A percentile compares a stretch with the other conserved stretches of the same genome.
Evolutionary conservation across 768 basidiomycete species (phyloP).

Genomic region (Favolaschia claudopus): DNA sequence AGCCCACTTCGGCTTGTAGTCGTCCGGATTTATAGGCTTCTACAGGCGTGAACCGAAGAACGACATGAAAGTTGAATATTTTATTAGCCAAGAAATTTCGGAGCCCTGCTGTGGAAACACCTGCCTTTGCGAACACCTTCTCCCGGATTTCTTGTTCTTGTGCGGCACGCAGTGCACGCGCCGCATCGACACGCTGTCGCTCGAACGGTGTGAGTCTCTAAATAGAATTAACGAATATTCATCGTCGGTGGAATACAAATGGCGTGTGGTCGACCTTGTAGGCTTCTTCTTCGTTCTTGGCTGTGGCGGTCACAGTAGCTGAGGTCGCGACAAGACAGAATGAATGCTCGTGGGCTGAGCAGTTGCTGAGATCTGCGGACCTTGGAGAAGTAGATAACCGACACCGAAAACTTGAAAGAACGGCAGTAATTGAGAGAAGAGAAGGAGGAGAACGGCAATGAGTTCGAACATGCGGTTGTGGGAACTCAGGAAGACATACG

Average conservation of each 20-base stretch:
- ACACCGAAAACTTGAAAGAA: conserved; percentile 18
- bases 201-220: conserved; percentile 73
- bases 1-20: conserved; percentile 54
- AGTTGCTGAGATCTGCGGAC: conserved; percentile 14
- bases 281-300: conserved; percentile 59
- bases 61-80: neutral
- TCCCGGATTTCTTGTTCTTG: conserved; percentile 62
- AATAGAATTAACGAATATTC: neutral
- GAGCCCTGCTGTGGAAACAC: conserved; percentile 28
- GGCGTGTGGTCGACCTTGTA: conserved; percentile 49
- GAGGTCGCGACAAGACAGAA: neutral
- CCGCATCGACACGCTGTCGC: conserved; percentile 67
- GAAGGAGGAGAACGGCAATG: neutral
- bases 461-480: conserved; percentile 5
- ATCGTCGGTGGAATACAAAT: neutral
- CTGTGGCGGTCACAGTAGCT: conserved; percentile 63
- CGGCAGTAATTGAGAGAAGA: conserved; percentile 1
- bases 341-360: neutral
- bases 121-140: conserved; percentile 61
- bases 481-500: conserved; percentile 10
- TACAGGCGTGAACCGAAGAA: conserved; percentile 9
- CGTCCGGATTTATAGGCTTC: conserved; percentile 43
- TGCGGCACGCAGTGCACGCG: conserved; percentile 57
- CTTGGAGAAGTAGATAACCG: conserved; percentile 26
- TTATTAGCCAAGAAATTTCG: conserved; percentile 4